Evolutionary conservation across 2,329 filamentous ascomycete species (phyloP).

Genomic region (Aureobasidium lini): DNA sequence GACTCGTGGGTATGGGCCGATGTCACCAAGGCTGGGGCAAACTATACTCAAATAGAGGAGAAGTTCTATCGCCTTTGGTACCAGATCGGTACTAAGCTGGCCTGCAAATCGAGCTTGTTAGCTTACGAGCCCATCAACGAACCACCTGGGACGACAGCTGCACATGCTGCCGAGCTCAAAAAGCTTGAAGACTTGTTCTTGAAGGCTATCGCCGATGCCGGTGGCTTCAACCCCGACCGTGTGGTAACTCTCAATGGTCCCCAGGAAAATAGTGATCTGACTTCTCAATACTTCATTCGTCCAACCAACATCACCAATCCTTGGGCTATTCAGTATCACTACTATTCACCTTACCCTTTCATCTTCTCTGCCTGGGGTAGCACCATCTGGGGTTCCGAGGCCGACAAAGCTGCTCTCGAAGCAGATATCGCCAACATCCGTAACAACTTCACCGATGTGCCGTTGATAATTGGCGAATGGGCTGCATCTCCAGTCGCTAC

Average conservation of each 20-base stretch:
- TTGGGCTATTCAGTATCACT: constrained; percentile 56
- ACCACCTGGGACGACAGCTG: constrained; percentile 45
- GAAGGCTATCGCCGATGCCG: constrained; percentile 45
- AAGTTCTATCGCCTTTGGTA: constrained; percentile 50
- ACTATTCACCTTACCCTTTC: constrained; percentile 47
- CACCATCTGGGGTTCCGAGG: constrained; percentile 51
- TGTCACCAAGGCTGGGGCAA: constrained; percentile 38
- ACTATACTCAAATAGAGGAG: constrained; percentile 48
- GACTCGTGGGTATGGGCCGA: constrained; percentile 55
- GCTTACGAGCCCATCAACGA: constrained; percentile 56
- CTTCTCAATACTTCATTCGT: constrained; percentile 46
- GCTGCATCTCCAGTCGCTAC: constrained; percentile 43
- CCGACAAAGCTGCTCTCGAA: constrained; percentile 44
- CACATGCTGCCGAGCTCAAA: constrained; percentile 46
- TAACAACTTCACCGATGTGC: constrained; percentile 48
- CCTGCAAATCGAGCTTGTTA: constrained; percentile 47
- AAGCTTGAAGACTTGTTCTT: constrained; percentile 52
- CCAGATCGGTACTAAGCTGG: constrained; percentile 49
- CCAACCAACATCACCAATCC: constrained; percentile 46
- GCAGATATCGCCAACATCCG: constrained; percentile 46
- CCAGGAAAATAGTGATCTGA: constrained; percentile 46
- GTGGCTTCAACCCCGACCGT: constrained; percentile 48
- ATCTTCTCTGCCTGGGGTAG: constrained; percentile 48
- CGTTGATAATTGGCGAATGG: constrained; percentile 53
- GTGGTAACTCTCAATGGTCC: constrained; percentile 51